These are phyloP conservation scores for Stachybotrys echinatus DNA, from an alignment of 2,329 filamentous ascomycete genomes.

Conservation along the genomic window DNA sequence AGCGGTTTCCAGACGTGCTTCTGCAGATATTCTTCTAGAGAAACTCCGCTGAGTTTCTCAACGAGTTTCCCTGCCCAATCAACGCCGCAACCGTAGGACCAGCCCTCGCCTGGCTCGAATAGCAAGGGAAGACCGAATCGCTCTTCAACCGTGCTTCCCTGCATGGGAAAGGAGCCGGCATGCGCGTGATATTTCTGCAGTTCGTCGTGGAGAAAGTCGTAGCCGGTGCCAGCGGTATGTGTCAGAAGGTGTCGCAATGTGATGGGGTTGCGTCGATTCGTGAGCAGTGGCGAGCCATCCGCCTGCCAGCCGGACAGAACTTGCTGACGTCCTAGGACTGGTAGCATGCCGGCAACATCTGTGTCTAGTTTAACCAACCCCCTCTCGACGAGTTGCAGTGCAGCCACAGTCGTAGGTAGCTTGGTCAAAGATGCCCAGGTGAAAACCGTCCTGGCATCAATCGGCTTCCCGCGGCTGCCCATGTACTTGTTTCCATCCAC, in stretches of 20 bases:
- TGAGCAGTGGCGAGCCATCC: conserved; percentile 23
- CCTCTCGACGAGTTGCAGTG: conserved; percentile 1
- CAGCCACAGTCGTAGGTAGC: conserved; percentile 1
- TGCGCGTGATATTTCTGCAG: background rate
- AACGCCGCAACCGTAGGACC: conserved; percentile 36
- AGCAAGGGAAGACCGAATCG: conserved; percentile 32
- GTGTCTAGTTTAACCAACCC: conserved; percentile 38
- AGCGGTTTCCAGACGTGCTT: conserved; percentile 28
- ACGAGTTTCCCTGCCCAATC: conserved; percentile 44
- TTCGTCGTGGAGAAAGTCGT: conserved; percentile 23
- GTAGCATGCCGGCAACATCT: conserved; percentile 35
- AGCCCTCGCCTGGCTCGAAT: conserved; percentile 40
- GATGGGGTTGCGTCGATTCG: conserved; percentile 24
- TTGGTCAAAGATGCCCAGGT: conserved; percentile 3
- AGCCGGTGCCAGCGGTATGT: conserved; percentile 38
- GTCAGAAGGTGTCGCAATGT: conserved; percentile 41
- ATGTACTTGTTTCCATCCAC: background rate
- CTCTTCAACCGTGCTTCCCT: conserved; percentile 28
- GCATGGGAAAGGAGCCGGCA: conserved; percentile 10
- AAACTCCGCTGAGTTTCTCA: conserved; percentile 31
- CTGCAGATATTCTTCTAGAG: conserved; percentile 34
- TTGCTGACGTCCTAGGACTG: conserved; percentile 34
- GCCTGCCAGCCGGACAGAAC: conserved; percentile 38
- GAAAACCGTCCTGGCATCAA: background rate
- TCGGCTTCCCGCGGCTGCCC: background rate